These are phyloP conservation scores for Bacterosira constricta DNA, from an alignment of 108 stramenopile species.

Conservation along the genomic window DNA sequence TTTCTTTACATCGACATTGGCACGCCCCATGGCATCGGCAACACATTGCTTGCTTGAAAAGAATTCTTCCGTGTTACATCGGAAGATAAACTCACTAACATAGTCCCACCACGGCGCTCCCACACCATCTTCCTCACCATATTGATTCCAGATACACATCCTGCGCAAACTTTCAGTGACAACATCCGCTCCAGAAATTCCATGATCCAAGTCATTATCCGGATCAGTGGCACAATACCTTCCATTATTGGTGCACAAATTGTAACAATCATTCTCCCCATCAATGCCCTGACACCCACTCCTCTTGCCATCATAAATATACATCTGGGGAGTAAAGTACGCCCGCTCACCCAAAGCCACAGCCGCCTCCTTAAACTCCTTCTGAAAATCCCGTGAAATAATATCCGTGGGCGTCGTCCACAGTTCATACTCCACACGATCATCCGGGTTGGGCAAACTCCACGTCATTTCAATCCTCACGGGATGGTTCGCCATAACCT, in stretches of 20 bases:
- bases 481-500: constrained; percentile 54
- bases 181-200: constrained; percentile 85
- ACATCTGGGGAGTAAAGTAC: constrained; percentile 89
- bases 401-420: constrained; percentile 86
- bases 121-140: constrained; percentile 67
- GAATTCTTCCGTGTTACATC: constrained; percentile 60
- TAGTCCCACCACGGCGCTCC: constrained; percentile 91
- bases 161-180: constrained; percentile 85
- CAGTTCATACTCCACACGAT: constrained; percentile 86
- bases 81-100: constrained; percentile 70
- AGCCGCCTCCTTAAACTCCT: constrained; percentile 76
- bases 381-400: constrained; percentile 64
- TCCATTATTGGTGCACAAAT: constrained; percentile 93
- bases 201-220: constrained; percentile 72
- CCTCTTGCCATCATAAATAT: constrained; percentile 84
- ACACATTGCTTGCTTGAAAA: constrained; percentile 83
- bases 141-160: constrained; percentile 83
- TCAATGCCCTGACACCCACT: constrained; percentile 59
- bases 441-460: constrained; percentile 84
- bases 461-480: constrained; percentile 88
- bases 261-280: constrained; percentile 63
- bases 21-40: constrained; percentile 69
- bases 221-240: constrained; percentile 92
- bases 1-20: constrained; percentile 55
- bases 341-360: constrained; percentile 69